Evolutionary conservation across 257 asterid species (phyloP).

Genomic region (Voacanga thouarsii): DNA sequence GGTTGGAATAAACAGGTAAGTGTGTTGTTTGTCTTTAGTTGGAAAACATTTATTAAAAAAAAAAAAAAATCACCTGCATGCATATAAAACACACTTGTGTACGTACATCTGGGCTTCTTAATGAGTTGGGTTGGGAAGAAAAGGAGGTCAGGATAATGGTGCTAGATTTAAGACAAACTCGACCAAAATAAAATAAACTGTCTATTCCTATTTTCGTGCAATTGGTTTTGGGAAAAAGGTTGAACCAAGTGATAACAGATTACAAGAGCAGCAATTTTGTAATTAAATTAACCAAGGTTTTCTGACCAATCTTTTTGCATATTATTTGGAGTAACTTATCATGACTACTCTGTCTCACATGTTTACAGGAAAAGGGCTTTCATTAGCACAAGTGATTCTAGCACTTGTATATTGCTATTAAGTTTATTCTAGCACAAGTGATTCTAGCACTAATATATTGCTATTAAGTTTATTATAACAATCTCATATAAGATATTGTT

Average conservation of each 20-base stretch:
- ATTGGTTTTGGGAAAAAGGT: neutral
- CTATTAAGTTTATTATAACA: neutral
- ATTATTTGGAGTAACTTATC: neutral
- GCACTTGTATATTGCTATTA: neutral
- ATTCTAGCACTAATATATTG: neutral
- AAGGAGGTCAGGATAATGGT: neutral
- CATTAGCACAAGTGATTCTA: neutral
- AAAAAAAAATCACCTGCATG: neutral
- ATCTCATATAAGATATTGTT: neutral
- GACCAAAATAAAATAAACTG: neutral
- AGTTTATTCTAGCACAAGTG: neutral
- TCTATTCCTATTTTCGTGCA: neutral
- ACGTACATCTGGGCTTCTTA: neutral
- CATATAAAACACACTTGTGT: neutral
- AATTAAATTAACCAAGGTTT: neutral
- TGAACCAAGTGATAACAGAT: neutral
- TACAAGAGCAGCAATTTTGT: neutral
- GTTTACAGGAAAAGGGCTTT: neutral
- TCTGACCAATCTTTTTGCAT: neutral
- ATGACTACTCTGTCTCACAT: neutral
- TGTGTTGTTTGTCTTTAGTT: neutral
- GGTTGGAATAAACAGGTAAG: constrained; percentile 84
- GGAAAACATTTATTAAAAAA: neutral
- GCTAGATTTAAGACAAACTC: neutral
- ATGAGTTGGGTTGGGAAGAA: neutral